Conservation (phyloP, 179 eudicot genomes). For the Silene noctiflora region DNA sequence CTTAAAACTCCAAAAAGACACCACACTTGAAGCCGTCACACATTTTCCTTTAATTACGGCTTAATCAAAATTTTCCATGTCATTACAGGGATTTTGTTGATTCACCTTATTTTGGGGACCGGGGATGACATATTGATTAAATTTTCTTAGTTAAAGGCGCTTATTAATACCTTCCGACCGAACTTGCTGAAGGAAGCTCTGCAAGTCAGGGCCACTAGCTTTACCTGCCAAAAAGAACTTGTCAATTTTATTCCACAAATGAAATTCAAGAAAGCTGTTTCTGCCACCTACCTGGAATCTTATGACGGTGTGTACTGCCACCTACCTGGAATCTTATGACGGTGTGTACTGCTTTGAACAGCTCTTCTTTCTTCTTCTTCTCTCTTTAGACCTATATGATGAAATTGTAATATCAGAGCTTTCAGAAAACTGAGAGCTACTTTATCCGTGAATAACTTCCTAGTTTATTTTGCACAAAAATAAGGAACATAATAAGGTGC, state of each 20-base stretch:
- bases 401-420: constrained; percentile 13
- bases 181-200: constrained; percentile 73
- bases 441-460: not conserved
- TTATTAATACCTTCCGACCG: constrained; percentile 65
- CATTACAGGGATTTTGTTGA: not conserved
- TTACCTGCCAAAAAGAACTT: constrained; percentile 44
- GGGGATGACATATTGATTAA: not conserved
- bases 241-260: constrained; percentile 7
- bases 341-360: constrained; percentile 33
- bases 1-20: not conserved
- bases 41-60: no score
- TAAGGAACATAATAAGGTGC: not conserved
- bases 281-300: constrained; percentile 47
- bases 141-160: not conserved
- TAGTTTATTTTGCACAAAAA: not conserved
- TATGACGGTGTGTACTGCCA: constrained; percentile 28
- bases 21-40: no score
- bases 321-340: constrained; percentile 47
- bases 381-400: constrained; percentile 64
- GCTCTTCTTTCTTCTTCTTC: constrained; percentile 90
- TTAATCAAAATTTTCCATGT: not conserved
- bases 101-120: not conserved
- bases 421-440: not conserved
- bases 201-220: constrained; percentile 75
- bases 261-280: constrained; percentile 7